Conservation (phyloP, 2,329 filamentous ascomycete species). For the Aureobasidium sp. region DNA sequence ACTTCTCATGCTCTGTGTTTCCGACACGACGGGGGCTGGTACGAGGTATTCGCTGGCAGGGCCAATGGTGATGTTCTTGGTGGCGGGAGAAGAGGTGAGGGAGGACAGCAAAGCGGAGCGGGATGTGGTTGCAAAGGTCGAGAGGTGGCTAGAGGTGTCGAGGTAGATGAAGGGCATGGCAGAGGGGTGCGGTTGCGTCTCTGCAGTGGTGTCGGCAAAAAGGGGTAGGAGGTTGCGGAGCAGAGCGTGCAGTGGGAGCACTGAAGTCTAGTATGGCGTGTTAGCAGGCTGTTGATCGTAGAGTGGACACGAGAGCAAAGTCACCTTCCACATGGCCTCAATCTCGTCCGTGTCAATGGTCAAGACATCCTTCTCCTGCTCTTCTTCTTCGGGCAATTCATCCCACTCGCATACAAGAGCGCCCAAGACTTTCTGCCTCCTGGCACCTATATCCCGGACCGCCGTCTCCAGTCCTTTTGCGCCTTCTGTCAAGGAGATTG, state of each 20-base stretch:
- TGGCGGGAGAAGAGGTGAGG: conserved; percentile 8
- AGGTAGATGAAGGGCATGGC: conserved; percentile 11
- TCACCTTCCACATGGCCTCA: conserved; percentile 10
- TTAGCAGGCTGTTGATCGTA: not conserved
- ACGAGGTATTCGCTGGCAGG: conserved; percentile 12
- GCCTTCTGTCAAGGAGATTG: not conserved
- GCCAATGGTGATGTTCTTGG: conserved; percentile 13
- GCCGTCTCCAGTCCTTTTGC: not conserved
- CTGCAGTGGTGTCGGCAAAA: not conserved
- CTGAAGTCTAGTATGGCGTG: not conserved
- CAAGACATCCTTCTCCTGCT: not conserved
- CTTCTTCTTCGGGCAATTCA: not conserved
- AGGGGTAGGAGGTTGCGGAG: conserved; percentile 11
- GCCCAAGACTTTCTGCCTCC: not conserved
- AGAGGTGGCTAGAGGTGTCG: conserved; percentile 6
- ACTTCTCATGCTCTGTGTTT: conserved; percentile 1
- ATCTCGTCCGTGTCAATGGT: conserved; percentile 2
- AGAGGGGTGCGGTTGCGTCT: not conserved
- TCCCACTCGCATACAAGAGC: conserved; percentile 9
- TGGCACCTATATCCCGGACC: not conserved
- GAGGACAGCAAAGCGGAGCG: not conserved
- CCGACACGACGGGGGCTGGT: not conserved
- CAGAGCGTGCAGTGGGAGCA: conserved; percentile 12
- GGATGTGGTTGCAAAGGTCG: not conserved
- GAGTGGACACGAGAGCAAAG: not conserved